Evolutionary conservation across 2,329 filamentous ascomycete genomes (phyloP), one percentile per base, ranked within the genome.

Genomic region (Monilinia fructigena): DNA sequence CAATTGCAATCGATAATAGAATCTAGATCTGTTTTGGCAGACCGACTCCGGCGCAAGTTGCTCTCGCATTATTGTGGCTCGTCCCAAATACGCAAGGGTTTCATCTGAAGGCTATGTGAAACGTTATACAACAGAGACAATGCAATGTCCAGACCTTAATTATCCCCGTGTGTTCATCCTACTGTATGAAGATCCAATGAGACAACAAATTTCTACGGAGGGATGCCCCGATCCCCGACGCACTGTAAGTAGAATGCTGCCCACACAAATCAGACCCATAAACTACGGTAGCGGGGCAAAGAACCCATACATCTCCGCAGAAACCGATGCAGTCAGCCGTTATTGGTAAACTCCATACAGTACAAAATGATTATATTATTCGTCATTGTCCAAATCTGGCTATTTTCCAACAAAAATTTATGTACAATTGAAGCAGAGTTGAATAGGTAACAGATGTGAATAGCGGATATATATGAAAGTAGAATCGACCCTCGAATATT

Each of bases 41-140:
- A 23, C 45, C 28, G 28, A 50, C 56, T 60, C 45, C 45, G 45
- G 31, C n/a, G 23, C 8, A 11, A 28, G n/a, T 50, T 2, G 28
- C 28, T n/a, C 8, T 28, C 23, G 4, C 23, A 23, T 16, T 55
- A n/a, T 35, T 59, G 26, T 47, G 55, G 42, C 31, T 31, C 55
- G 18, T 42, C 40, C 40, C 40, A 42, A 42, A 42, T 16, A 31
- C 11, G 26, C 40, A 28, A 45, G 35, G 8, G 42, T 47, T 23
- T 28, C 45, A 26, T 60, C 56, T 50, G 56, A 60, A 60, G 45
- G 28, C 45, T 20, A 38, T 11, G 7, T 50, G 20, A 60, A 60
- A 60, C 56, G 42, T 38, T 38, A n/a, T 18, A 38, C 40, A 42
- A 5, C 40, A 12, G 40, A 42, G 2, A 42, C 20, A 20, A 48